Conservation (phyloP, 345 rosid genomes). For the Carallia pectinifolia region DNA sequence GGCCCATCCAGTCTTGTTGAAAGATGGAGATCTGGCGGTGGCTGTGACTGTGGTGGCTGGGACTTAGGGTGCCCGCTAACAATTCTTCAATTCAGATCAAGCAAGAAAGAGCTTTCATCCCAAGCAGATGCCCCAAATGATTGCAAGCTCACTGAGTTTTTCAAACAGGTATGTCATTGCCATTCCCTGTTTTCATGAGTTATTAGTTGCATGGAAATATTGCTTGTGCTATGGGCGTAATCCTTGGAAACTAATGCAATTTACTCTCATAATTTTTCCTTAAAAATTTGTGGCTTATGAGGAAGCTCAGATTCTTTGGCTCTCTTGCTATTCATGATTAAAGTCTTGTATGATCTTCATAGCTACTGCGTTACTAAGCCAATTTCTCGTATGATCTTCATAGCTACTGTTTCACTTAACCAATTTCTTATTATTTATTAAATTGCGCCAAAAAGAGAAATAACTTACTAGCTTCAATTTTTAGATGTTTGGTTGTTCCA, state of each 20-base stretch:
- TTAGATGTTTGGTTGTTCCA: too few relatives aligned
- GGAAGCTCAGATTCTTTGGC: too few relatives aligned
- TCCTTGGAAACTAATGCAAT: slow-evolving; percentile 1
- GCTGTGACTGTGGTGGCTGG: slow-evolving; percentile 98
- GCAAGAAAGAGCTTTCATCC: slow-evolving; percentile 32
- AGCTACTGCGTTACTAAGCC: too few relatives aligned
- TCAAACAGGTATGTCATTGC: slow-evolving; percentile 53
- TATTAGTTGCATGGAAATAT: not conserved
- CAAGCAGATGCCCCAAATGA: slow-evolving; percentile 34
- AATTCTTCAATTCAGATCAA: slow-evolving; percentile 39
- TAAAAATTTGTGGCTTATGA: not conserved
- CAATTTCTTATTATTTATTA: too few relatives aligned
- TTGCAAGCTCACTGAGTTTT: slow-evolving; percentile 65
- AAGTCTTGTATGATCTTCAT: too few relatives aligned
- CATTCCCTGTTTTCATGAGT: slow-evolving; percentile 36
- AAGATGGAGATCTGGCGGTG: slow-evolving; percentile 90
- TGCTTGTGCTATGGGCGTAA: not conserved
- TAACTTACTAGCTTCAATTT: too few relatives aligned
- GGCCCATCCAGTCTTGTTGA: slow-evolving; percentile 77
- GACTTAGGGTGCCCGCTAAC: slow-evolving; percentile 82
- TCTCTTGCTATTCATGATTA: too few relatives aligned
- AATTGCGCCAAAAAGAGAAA: too few relatives aligned
- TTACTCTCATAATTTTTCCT: not conserved
- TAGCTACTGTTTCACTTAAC: too few relatives aligned
- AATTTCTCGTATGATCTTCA: too few relatives aligned